phyloP scores from a whole-genome alignment of 1,139 yeast species.

The Diutina mesorugosa region DNA sequence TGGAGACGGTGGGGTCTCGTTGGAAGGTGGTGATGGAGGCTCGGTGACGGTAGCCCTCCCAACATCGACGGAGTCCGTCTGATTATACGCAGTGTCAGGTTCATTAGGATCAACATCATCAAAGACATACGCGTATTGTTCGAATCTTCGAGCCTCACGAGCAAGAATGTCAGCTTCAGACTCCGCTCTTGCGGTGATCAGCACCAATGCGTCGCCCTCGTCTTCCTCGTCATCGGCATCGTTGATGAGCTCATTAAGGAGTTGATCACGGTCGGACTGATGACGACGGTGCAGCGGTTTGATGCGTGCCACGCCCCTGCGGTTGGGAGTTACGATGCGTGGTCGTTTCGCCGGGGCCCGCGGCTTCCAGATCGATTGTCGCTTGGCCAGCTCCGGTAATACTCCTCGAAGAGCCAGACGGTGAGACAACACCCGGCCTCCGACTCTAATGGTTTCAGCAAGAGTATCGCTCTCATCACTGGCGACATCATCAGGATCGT shows the following conservation, averaged over 20 bases:
- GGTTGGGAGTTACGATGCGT: conserved; percentile 1
- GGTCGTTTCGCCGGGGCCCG: conserved; percentile 7
- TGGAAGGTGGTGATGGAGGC: not conserved
- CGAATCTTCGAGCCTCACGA: not conserved
- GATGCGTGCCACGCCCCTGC: not conserved
- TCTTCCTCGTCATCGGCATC: not conserved
- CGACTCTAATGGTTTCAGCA: conserved; percentile 11
- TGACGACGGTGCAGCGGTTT: not conserved
- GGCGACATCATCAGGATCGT: not conserved
- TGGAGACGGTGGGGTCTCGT: not conserved
- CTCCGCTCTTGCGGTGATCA: not conserved
- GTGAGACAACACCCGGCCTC: conserved; percentile 19
- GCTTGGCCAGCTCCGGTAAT: conserved; percentile 27
- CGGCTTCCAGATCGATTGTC: conserved; percentile 11
- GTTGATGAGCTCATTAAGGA: not conserved
- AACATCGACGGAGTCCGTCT: not conserved
- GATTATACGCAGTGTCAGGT: not conserved
- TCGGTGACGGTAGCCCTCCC: not conserved
- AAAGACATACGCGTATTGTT: not conserved
- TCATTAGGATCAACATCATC: not conserved
- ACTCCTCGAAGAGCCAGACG: conserved; percentile 21
- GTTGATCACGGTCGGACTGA: not conserved
- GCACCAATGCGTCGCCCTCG: not conserved
- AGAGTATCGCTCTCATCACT: conserved; percentile 6
- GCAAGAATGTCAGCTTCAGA: not conserved